These are phyloP conservation scores for Cyberlindnera sargentensis DNA, from an alignment of 805 yeast genomes.

Conservation along the genomic window DNA sequence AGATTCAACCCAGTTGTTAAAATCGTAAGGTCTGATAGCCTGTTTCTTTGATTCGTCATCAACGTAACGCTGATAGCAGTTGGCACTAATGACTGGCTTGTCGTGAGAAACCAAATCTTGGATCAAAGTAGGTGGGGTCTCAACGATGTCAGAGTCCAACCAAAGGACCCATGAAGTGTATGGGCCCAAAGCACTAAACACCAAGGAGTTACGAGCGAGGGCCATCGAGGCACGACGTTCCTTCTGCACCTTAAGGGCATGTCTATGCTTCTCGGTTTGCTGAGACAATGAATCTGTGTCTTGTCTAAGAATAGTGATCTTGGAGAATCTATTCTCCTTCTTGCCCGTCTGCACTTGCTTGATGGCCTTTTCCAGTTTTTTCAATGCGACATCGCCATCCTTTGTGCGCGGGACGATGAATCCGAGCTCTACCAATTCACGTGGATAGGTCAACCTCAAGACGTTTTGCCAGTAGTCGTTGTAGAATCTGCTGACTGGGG, in stretches of 20 bases:
- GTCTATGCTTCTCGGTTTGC: conserved; percentile 83
- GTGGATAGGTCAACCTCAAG: conserved; percentile 69
- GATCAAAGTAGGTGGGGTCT: conserved; percentile 73
- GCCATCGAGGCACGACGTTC: conserved; percentile 90
- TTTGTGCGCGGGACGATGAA: conserved; percentile 80
- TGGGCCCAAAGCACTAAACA: conserved; percentile 84
- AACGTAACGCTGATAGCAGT: conserved; percentile 79
- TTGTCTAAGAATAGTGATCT: conserved; percentile 85
- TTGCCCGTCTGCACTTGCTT: conserved; percentile 62
- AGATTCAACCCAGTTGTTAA: conserved; percentile 89
- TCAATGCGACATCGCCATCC: conserved; percentile 77
- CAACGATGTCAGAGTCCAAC: conserved; percentile 93
- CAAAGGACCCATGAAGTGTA: conserved; percentile 92
- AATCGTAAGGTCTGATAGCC: conserved; percentile 83
- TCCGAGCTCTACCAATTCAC: conserved; percentile 78
- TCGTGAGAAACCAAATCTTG: conserved; percentile 85
- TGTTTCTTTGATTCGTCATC: conserved; percentile 51
- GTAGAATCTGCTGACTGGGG: conserved; percentile 87
- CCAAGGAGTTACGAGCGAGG: conserved; percentile 82
- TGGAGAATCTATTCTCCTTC: conserved; percentile 62
- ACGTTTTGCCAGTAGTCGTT: conserved; percentile 86
- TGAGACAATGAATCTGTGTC: conserved; percentile 72
- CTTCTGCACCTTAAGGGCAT: conserved; percentile 79
- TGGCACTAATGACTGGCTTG: conserved; percentile 85
- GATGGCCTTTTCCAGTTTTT: conserved; percentile 65